Evolutionary conservation across 2,329 filamentous ascomycete genomes (phyloP), one percentile per base, ranked within the genome.

Genomic region (Paecilomyces formosus): DNA sequence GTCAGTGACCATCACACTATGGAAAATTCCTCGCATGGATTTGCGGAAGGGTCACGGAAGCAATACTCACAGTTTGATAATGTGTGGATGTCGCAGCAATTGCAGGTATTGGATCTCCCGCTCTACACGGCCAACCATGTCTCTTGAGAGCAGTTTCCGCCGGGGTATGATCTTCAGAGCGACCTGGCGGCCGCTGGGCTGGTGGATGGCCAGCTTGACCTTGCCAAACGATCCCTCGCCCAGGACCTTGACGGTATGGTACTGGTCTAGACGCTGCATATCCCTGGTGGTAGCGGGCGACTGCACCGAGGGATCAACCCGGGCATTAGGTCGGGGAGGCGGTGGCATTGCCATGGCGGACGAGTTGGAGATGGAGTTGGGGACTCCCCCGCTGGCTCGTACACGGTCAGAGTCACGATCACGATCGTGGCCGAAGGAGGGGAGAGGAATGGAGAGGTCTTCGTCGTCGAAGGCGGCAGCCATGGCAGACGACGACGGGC

Each of bases 211-310:
- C 67, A 99, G 85, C 81, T 97, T 97, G 73, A 99, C 94, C 79
- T 99, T 99, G 68, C 94, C 94, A 74, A 99, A 99, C 2, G 92
- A 97, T 53, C 94, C 94, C 78, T 99, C 94, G 58, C 94, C 94
- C 13, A 99, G 83, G 15, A 93, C 97, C 73, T 87, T 88, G 66
- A 96, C 82, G 58, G 97, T 88, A 68, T 89, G 89, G 79, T 99
- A 99, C 75, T 92, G 90, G 64, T 92, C 92, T 69, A 97, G 86
- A 65, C 93, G 87, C 79, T 93, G 89, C 78, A 89, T 90, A 63
- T 86, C 84, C 78, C 78, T 74, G 65, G 70, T 78, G 65, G 76
- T 80, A 61, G 70, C 73, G 45, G 75, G 76, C 60, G 76, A 79
- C 72, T 79, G 76, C 63, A 63, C 69, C 22, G 62, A 57, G 53